These are phyloP conservation scores for Margaritispora aquatica DNA, from an alignment of 495 filamentous ascomycete genomes.

Conservation along the genomic window DNA sequence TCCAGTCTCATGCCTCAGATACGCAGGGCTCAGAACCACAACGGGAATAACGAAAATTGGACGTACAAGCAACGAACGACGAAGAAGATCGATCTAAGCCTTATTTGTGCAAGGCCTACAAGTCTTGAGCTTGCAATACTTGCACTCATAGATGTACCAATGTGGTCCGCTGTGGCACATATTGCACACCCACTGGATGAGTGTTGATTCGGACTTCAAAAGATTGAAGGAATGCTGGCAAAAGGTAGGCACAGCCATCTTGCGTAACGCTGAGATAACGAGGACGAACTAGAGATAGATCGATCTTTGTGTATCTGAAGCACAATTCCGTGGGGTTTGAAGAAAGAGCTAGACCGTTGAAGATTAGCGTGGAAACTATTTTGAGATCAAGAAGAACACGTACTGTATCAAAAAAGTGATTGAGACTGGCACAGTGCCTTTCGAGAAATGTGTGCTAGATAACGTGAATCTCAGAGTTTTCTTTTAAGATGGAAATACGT, in stretches of 20 bases:
- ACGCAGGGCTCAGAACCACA: neutral
- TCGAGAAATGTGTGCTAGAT: no score
- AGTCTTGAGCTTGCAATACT: constrained; percentile 69
- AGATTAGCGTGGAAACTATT: neutral
- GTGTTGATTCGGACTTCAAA: constrained; percentile 68
- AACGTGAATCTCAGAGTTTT: neutral
- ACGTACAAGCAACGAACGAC: neutral
- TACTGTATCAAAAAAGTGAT: neutral
- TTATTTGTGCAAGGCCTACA: constrained; percentile 56
- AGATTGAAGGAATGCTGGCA: constrained; percentile 69
- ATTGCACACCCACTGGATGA: constrained; percentile 73
- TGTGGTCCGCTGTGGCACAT: constrained; percentile 73
- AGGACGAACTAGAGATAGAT: neutral
- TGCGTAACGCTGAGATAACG: no score
- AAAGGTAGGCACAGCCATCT: constrained; percentile 56
- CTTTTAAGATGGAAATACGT: neutral
- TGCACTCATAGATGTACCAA: constrained; percentile 78
- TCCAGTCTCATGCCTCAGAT: no score
- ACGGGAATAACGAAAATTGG: neutral
- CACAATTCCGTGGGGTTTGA: neutral
- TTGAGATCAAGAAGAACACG: neutral
- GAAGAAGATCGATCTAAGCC: constrained; percentile 7
- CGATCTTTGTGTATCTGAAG: no score
- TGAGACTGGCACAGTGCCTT: no score
- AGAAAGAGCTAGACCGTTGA: neutral